A percentile compares a stretch with the other conserved stretches of the same genome.
Conservation (phyloP, 2,329 filamentous ascomycete species). For the Calonectria leucothoes region DNA sequence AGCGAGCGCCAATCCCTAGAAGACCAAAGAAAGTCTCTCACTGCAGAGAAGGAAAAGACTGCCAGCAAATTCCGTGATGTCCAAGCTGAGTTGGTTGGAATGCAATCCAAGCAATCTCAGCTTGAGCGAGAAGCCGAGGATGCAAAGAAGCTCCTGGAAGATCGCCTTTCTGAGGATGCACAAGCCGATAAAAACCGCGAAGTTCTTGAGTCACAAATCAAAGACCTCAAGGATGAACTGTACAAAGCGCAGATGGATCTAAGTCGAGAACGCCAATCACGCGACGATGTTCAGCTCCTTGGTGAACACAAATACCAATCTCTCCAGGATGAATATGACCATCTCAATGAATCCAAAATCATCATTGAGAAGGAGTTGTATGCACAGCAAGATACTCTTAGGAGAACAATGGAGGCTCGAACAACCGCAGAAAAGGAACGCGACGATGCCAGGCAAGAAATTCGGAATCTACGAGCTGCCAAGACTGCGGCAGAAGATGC, state of each 20-base stretch:
- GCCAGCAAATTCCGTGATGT: constrained; percentile 82
- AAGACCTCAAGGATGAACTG: constrained; percentile 86
- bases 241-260: constrained; percentile 89
- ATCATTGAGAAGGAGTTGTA: constrained; percentile 99
- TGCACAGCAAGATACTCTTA: constrained; percentile 90
- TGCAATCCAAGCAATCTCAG: constrained; percentile 85
- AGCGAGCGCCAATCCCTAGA: constrained; percentile 83
- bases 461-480: constrained; percentile 83
- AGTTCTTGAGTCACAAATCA: constrained; percentile 87
- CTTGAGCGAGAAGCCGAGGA: constrained; percentile 91
- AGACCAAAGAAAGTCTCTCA: constrained; percentile 78
- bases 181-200: constrained; percentile 85
- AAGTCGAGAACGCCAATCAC: constrained; percentile 90
- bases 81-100: constrained; percentile 87
- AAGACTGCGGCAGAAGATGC: constrained; percentile 89
- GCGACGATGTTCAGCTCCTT: constrained; percentile 92
- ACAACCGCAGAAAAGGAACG: constrained; percentile 85
- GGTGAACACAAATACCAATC: constrained; percentile 88
- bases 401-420: constrained; percentile 85
- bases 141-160: constrained; percentile 86
- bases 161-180: constrained; percentile 88
- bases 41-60: constrained; percentile 82
- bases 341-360: constrained; percentile 93
- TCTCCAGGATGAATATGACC: constrained; percentile 86
- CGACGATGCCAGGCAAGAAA: constrained; percentile 88